A percentile compares a stretch with the other conserved stretches of the same genome.
These are phyloP conservation scores for Ustilago esculenta DNA, from an alignment of 1,284 basidiomycete genomes.

Conservation along the genomic window DNA sequence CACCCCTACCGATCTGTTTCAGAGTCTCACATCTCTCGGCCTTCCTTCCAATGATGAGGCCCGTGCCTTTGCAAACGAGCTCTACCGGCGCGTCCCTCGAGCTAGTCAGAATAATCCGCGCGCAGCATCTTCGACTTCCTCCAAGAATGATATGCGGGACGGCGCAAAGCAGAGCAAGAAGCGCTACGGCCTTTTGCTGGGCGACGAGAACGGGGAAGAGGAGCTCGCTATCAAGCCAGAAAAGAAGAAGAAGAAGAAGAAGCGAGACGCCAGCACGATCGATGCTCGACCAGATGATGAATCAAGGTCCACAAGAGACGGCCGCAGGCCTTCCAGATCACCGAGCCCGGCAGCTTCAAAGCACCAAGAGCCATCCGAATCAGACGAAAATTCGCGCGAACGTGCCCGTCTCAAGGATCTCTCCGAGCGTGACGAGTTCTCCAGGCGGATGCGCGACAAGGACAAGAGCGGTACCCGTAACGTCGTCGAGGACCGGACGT, in stretches of 20 bases:
- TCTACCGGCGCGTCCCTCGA: slow-evolving; percentile 79
- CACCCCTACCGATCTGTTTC: slow-evolving; percentile 79
- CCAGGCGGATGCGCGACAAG: slow-evolving; percentile 82
- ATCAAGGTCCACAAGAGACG: neutral
- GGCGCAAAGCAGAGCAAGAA: slow-evolving; percentile 36
- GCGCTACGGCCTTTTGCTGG: slow-evolving; percentile 54
- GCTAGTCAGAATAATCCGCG: slow-evolving; percentile 73
- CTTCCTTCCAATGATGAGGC: slow-evolving; percentile 81
- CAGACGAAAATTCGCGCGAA: slow-evolving; percentile 76
- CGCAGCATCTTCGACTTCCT: slow-evolving; percentile 65
- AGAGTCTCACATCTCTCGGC: slow-evolving; percentile 78
- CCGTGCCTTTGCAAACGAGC: slow-evolving; percentile 79
- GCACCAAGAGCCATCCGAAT: slow-evolving; percentile 5
- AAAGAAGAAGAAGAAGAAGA: slow-evolving; percentile 71
- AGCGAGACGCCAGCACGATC: slow-evolving; percentile 80
- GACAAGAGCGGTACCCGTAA: slow-evolving; percentile 88
- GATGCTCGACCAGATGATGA: slow-evolving; percentile 43
- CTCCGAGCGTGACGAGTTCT: slow-evolving; percentile 89
- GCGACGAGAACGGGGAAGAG: slow-evolving; percentile 49
- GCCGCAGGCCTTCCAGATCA: slow-evolving; percentile 5
- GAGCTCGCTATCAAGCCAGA: slow-evolving; percentile 59
- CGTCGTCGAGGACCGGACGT: slow-evolving; percentile 87
- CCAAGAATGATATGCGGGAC: neutral
- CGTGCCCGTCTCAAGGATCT: slow-evolving; percentile 81
- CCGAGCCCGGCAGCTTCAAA: neutral